A percentile compares a stretch with the other conserved stretches of the same genome.
Conservation (phyloP, 2,329 filamentous ascomycete genomes). For the Colletotrichum navitas region DNA sequence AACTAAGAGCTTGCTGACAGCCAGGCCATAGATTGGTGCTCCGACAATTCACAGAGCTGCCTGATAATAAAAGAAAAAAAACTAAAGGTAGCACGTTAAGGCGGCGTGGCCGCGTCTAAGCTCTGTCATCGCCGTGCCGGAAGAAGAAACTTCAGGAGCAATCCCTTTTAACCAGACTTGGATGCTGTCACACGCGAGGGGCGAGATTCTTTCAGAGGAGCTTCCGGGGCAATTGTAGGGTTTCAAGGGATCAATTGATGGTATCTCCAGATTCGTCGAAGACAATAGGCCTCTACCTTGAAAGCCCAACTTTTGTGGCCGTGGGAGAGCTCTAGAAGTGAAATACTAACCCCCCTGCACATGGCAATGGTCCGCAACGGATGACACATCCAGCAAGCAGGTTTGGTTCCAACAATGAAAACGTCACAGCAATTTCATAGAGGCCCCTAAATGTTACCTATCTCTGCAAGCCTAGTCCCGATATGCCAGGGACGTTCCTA, state of each 20-base stretch:
- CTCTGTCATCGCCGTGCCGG: constrained; percentile 22
- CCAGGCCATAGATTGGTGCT: constrained; percentile 1
- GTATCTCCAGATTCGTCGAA: not conserved
- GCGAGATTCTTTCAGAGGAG: constrained; percentile 1
- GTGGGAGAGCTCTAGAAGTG: not conserved
- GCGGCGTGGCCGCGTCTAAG: constrained; percentile 34
- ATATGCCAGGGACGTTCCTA: constrained; percentile 15
- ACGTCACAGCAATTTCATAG: constrained; percentile 4
- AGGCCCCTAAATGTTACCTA: constrained; percentile 16
- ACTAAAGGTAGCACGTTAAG: constrained; percentile 16
- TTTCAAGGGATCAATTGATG: not conserved
- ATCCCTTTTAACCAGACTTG: constrained; percentile 40
- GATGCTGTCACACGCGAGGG: not conserved
- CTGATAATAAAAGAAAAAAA: constrained; percentile 1
- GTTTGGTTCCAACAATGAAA: constrained; percentile 3
- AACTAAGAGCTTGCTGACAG: constrained; percentile 18
- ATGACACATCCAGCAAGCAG: constrained; percentile 1
- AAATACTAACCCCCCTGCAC: not conserved
- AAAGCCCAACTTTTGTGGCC: not conserved
- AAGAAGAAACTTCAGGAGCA: constrained; percentile 38
- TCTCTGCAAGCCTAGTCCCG: not conserved
- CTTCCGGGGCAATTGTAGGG: not conserved
- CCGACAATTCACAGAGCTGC: constrained; percentile 29
- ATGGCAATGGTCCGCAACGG: not conserved
- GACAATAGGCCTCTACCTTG: not conserved